These are phyloP conservation scores for Neurospora terricola DNA, from an alignment of 495 filamentous ascomycete genomes.

Conservation along the genomic window DNA sequence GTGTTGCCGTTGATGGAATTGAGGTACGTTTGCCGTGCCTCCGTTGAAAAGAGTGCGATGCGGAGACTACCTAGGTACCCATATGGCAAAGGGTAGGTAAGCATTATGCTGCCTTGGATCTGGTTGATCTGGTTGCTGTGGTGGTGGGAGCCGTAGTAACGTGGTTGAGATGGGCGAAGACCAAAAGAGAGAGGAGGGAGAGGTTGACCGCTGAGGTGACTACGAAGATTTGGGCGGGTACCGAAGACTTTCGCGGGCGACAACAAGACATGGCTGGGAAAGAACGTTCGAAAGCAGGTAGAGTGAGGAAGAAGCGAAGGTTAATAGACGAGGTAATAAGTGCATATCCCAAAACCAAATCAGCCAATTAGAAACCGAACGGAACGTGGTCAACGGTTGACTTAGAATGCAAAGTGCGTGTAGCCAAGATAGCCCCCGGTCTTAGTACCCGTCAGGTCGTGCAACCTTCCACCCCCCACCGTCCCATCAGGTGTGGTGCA, in stretches of 20 bases:
- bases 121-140: no score
- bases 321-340: not conserved
- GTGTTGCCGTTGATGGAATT: no score
- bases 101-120: no score
- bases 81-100: no score
- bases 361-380: not conserved
- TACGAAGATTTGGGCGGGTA: no score
- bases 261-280: not conserved
- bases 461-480: not conserved
- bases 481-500: not conserved
- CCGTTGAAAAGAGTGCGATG: no score
- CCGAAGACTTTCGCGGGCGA: not conserved
- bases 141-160: no score
- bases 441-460: not conserved
- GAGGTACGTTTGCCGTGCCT: no score
- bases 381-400: not conserved
- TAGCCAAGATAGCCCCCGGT: not conserved
- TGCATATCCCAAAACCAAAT: not conserved
- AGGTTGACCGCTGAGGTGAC: no score
- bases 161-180: no score
- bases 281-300: not conserved
- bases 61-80: no score
- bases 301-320: not conserved
- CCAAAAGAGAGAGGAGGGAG: no score
- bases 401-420: not conserved